Evolutionary conservation across 768 basidiomycete species (phyloP), one percentile per base, ranked within the genome.

Genomic region (Dentipellis fragilis): DNA sequence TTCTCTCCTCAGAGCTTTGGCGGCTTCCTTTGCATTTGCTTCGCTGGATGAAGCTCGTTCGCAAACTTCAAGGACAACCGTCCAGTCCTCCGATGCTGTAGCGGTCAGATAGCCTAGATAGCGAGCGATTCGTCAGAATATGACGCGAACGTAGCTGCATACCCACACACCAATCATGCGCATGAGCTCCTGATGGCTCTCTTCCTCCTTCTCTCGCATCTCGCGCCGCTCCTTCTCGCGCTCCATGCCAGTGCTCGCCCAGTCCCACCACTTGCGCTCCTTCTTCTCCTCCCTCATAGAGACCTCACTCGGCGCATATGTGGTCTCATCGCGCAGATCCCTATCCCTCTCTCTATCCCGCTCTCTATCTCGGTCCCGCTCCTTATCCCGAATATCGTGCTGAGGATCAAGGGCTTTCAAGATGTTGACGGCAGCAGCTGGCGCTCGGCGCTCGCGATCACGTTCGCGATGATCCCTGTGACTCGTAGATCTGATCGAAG

Each of bases 1-100:
- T 67, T 92, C 91, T 45, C 84, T 79, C 50, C 92, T 73, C 46
- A 94, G 73, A 1, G 92, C 89, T 53, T 83, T 82, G 6, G 86
- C 82, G 0, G 92, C 90, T 64, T 93, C 93, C 66, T 87, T 93
- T 10, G 89, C 88, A 53, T 83, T 83, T 9, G 69, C 65, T 55
- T 93, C 89, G 62, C 65, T 86, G 2, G 79, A 68, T 1, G 87
- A 88, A 4, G 89, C 87, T 36, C 88, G 75, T 54, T 95, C 92
- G 63, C 89, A 93, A 14, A 93, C 87, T 54, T 92, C 89, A 51
- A 92, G 74, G 0, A 93, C 86, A 34, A 91, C 76, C 0, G 77
- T 68, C 85, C 88, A 90, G 64, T 92, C 87, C 65, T 92, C 89
- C 3, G 89, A 85, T 0, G 84, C 76, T 0, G 86, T 89, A 0